Base-by-base conservation (phyloP, 306 rosid genomes). In the Prunus kanzakura region DNA sequence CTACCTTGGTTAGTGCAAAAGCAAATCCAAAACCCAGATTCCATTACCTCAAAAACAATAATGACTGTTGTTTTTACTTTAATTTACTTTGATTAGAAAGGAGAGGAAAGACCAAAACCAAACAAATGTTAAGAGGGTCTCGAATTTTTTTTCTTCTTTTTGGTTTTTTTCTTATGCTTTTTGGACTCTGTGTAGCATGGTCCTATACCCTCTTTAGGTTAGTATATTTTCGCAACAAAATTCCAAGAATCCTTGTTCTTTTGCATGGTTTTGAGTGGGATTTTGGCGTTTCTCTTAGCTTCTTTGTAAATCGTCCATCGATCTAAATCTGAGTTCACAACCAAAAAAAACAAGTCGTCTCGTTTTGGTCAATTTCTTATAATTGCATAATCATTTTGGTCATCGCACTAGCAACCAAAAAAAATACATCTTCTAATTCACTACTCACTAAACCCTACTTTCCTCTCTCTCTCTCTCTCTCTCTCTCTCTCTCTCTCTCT, bases 221-320 rank as follows among this genome's bases (percentile, higher is more conserved):
- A 16, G 13, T 47, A 19, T 49, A 14, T 15, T 60, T 35, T 38
- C 19, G 73, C 73, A 35, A 27, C 69, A 62, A 75, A 80, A 74
- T 67, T 75, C 67, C 72, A 75, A 70, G 80, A 60, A 60, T 43
- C 27, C 69, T 78, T 20, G 64, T 70, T 61, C 72, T 62, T 72
- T 75, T 84, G 88, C 89, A 82, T 86, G 87, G 86, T 88, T 86
- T 84, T 87, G 85, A 85, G 89, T 62, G 83, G 51, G 45, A 69
- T 78, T 80, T 85, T 87, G 88, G 85, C 86, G 80, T 82, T 85
- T 84, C 83, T 69, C 65, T 67, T 47, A 3, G 8, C 43, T 55
- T 60, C 64, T 77, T 79, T 64, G 46, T 80, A 71, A 47, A 13
- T 45, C 56, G n/a, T 71, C 50, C 76, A 71, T 71, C 55, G 51